phyloP scores from a whole-genome alignment of 1,139 yeast genomes.

The Kazachstania sp. region DNA sequence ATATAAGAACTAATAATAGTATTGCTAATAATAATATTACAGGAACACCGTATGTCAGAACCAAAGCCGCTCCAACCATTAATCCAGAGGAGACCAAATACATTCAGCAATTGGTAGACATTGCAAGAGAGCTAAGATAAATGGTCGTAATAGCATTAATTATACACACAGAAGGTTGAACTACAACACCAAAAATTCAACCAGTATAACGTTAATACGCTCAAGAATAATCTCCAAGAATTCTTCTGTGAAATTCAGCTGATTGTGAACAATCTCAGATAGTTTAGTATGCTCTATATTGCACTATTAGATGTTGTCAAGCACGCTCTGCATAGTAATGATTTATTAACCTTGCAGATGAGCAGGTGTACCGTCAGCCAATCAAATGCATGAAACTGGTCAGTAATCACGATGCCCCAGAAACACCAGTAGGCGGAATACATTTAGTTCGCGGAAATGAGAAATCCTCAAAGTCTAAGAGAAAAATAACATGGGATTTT shows the following conservation, averaged over 20 bases:
- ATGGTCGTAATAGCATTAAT: neutral
- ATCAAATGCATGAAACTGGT: neutral
- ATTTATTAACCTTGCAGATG: no score
- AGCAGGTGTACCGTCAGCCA: neutral
- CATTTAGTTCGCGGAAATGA: neutral
- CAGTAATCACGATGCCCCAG: neutral
- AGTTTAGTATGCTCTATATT: no score
- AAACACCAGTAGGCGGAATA: neutral
- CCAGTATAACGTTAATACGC: neutral
- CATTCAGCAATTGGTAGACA: slow-evolving; percentile 12
- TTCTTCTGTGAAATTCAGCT: neutral
- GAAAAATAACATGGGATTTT: no score
- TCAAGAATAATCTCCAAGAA: neutral
- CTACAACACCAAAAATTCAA: neutral
- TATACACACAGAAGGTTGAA: neutral
- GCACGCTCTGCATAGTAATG: neutral
- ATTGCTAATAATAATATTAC: neutral
- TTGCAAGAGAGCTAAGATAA: slow-evolving; percentile 8
- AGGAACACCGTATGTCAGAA: neutral
- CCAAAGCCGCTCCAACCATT: slow-evolving; percentile 1
- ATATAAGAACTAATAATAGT: slow-evolving; percentile 3
- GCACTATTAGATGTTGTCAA: neutral
- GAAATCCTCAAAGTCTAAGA: neutral
- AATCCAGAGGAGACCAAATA: slow-evolving; percentile 14
- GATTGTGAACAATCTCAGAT: no score